Conservation (phyloP, 345 rosid genomes). For the Turnera subulata region DNA sequence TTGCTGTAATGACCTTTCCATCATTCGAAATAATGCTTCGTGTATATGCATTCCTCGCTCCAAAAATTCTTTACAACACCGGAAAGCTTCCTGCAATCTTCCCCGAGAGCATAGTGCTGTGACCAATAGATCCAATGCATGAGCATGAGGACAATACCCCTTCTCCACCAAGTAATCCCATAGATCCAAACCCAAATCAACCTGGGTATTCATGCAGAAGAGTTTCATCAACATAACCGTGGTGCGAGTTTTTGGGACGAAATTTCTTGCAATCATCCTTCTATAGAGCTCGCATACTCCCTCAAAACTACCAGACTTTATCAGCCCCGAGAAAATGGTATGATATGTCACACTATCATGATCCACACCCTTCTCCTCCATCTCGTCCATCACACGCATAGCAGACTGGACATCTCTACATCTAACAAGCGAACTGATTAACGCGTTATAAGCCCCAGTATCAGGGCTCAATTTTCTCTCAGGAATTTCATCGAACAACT, state of each 20-base stretch:
- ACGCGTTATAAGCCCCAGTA: slow-evolving; percentile 70
- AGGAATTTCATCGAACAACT: slow-evolving; percentile 61
- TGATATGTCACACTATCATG: slow-evolving; percentile 64
- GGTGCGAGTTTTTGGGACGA: no score
- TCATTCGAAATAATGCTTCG: slow-evolving; percentile 49
- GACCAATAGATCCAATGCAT: slow-evolving; percentile 69
- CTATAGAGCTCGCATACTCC: slow-evolving; percentile 46
- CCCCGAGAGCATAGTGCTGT: slow-evolving; percentile 67
- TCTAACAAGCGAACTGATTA: slow-evolving; percentile 51
- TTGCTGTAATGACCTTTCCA: slow-evolving; percentile 40
- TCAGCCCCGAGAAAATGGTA: slow-evolving; percentile 61
- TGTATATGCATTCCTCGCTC: slow-evolving; percentile 67
- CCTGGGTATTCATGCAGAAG: slow-evolving; percentile 48
- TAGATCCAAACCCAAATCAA: slow-evolving; percentile 54
- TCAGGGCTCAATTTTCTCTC: slow-evolving; percentile 51
- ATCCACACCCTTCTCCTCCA: slow-evolving; percentile 53
- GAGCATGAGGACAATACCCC: slow-evolving; percentile 76
- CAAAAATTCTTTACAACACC: slow-evolving; percentile 57
- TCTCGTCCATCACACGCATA: slow-evolving; percentile 58
- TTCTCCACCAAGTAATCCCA: slow-evolving; percentile 62
- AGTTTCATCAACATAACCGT: slow-evolving; percentile 81
- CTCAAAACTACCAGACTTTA: slow-evolving; percentile 49
- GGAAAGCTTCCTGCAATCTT: slow-evolving; percentile 55
- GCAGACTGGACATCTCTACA: slow-evolving; percentile 55
- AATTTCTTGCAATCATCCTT: slow-evolving; percentile 47